Evolutionary conservation across 257 asterid species (phyloP).

Genomic region (Capsicum baccatum): DNA sequence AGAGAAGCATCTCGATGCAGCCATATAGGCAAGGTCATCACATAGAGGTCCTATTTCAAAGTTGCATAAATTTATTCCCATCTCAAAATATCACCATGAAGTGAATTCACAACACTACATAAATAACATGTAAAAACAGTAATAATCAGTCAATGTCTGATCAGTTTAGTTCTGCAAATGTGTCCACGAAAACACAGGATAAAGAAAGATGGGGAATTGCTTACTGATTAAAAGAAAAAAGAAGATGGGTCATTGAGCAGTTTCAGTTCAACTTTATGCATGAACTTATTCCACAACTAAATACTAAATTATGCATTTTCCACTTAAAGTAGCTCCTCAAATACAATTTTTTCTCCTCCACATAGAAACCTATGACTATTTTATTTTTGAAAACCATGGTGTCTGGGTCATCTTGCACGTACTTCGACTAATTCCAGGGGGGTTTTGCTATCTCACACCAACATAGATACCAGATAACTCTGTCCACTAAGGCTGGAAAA

Average conservation of each 20-base stretch:
- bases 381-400: conserved; percentile 5
- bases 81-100: neutral
- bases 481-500: too few relatives aligned
- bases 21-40: neutral
- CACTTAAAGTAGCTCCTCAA: neutral
- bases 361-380: neutral
- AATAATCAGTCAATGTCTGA: neutral
- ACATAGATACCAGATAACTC: too few relatives aligned
- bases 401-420: neutral
- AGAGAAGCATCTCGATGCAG: neutral
- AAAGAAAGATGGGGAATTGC: neutral
- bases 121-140: conserved; percentile 6
- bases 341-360: conserved; percentile 4
- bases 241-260: neutral
- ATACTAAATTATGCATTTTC: neutral
- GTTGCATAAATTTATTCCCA: too few relatives aligned
- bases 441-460: neutral
- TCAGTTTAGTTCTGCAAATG: conserved; percentile 14
- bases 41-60: neutral
- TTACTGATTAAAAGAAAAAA: neutral
- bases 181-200: neutral
- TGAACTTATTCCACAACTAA: conserved; percentile 8
- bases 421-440: neutral
- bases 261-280: conserved; percentile 4
- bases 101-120: neutral